Evolutionary conservation across 2,329 filamentous ascomycete species (phyloP).

Genomic region (Aspergillus udagawae): DNA sequence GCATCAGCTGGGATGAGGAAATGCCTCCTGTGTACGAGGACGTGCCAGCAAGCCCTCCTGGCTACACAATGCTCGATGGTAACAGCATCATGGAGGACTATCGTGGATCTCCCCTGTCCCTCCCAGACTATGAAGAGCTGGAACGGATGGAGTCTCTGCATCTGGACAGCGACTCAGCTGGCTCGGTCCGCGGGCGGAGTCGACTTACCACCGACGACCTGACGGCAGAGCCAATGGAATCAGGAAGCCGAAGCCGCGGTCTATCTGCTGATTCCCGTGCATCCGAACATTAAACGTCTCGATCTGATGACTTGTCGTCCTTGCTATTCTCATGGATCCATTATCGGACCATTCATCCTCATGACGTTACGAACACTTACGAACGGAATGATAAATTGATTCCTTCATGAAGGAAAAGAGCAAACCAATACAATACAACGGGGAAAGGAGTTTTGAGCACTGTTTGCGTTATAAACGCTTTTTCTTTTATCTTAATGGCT

Average conservation of each 20-base stretch:
- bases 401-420: neutral
- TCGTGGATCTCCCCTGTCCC: slow-evolving; percentile 37
- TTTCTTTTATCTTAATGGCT: neutral
- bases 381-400: slow-evolving; percentile 10
- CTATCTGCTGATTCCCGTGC: slow-evolving; percentile 10
- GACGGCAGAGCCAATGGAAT: slow-evolving; percentile 10
- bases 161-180: slow-evolving; percentile 29
- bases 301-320: neutral
- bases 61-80: slow-evolving; percentile 50
- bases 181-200: slow-evolving; percentile 27
- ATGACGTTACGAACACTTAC: slow-evolving; percentile 13
- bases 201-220: slow-evolving; percentile 34
- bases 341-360: neutral
- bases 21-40: slow-evolving; percentile 91
- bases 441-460: neutral
- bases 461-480: neutral
- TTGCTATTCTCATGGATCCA: neutral
- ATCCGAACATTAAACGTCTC: slow-evolving; percentile 4
- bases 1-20: slow-evolving; percentile 96
- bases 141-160: slow-evolving; percentile 40
- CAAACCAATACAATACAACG: neutral
- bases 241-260: slow-evolving; percentile 10
- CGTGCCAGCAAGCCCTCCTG: slow-evolving; percentile 79
- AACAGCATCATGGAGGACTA: slow-evolving; percentile 47
- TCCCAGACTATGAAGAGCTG: slow-evolving; percentile 45